Base-by-base conservation (phyloP, 129 eudicot species). In the Escallonia rubra region DNA sequence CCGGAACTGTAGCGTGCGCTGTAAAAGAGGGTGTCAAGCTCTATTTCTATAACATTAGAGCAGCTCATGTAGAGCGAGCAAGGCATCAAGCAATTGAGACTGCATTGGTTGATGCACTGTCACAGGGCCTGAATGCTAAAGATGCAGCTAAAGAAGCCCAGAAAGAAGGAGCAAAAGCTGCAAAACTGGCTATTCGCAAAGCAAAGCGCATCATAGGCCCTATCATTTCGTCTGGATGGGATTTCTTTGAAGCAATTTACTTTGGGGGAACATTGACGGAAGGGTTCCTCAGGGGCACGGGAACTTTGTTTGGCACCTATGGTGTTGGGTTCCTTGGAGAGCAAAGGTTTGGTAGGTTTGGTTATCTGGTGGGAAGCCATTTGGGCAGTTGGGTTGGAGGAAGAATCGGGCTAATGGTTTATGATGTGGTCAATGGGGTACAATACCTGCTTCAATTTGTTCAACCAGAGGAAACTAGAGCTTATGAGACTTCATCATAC, bases 341-440 rank as follows among this genome's bases (percentile, higher is more conserved):
- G 69, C 79, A 84, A 70, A 74, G 79, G 75, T 77, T 94, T 52
- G 95, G 96, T 42, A 75, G 96, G 75, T 56, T 87, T 57, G 99
- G 97, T 52, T 94, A 94, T 80, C 67, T 94, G 80, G 73, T 89
- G 57, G 99, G 97, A 57, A 87, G 99, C 59, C 85, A 87, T 43
- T 45, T 94, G 70, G 97, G 99, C 41, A 94, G 99, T 83, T 90
- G 97, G 97, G 65, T 90, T 66, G 97, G 99, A 9, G 97, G 90
- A 52, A 80, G 90, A 75, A 79, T 94, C 48, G 99, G 99, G 59
- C 68, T 94, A 53, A 83, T 94, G 99, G 87, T 85, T 8, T 90
- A 87, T 74, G 96, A 94, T 70, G 66, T 90, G 43, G 89, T 72
- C 15, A 87, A 79, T 58, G 93, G 93, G 41, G 82, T 81, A 14